Conservation (phyloP, 768 basidiomycete genomes). For the Calocera cornea region DNA sequence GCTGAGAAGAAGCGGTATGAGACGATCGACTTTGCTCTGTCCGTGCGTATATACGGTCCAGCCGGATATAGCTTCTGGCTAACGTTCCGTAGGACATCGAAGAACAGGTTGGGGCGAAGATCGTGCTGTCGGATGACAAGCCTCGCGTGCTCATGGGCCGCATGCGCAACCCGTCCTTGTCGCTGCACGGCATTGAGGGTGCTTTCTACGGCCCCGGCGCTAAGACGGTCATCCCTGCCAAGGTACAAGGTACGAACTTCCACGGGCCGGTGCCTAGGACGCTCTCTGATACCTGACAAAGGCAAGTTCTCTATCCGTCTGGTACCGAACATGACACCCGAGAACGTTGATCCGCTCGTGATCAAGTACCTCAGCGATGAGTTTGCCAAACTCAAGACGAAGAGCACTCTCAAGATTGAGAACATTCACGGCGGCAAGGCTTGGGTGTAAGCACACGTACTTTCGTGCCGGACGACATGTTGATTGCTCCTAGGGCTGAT, state of each 20-base stretch:
- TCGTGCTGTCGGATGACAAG: conserved; percentile 66
- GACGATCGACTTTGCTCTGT: conserved; percentile 2
- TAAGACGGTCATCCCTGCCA: conserved; percentile 91
- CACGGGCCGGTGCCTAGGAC: too few species aligned
- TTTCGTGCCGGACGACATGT: conserved; percentile 19
- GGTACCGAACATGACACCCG: conserved; percentile 80
- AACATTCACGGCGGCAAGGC: conserved; percentile 71
- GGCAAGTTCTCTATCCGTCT: conserved; percentile 94
- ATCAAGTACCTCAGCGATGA: conserved; percentile 54
- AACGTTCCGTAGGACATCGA: conserved; percentile 46
- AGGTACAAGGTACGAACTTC: conserved; percentile 25
- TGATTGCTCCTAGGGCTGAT: conserved; percentile 31
- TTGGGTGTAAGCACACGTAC: conserved; percentile 41
- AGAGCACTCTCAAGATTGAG: conserved; percentile 67
- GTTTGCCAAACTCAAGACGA: conserved; percentile 72
- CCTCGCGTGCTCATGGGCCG: conserved; percentile 75
- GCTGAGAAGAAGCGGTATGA: conserved; percentile 45
- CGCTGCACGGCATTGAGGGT: conserved; percentile 90
- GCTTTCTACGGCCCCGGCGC: conserved; percentile 73
- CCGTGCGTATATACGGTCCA: conserved; percentile 28
- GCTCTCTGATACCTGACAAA: conserved; percentile 22
- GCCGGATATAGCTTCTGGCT: neutral
- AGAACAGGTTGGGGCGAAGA: conserved; percentile 55
- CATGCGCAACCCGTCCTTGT: conserved; percentile 81
- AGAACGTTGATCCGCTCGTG: conserved; percentile 57